These are phyloP conservation scores for Calendula officinalis DNA, from an alignment of 129 eudicot species.

Conservation along the genomic window DNA sequence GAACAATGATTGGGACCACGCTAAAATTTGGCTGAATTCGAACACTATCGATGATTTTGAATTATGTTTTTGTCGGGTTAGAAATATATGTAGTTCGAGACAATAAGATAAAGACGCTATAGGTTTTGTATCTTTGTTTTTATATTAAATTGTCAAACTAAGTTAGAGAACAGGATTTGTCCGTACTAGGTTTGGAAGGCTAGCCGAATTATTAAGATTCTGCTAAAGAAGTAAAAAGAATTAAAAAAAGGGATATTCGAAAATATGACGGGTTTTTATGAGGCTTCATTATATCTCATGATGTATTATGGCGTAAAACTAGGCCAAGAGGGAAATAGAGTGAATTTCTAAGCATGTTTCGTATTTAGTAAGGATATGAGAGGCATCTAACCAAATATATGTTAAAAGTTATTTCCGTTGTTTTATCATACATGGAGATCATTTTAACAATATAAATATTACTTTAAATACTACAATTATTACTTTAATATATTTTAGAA, in stretches of 20 bases:
- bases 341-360: background rate
- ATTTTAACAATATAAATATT: too few species aligned
- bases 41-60: constrained; percentile 26
- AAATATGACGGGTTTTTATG: background rate
- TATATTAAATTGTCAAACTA: constrained; percentile 22
- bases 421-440: too few species aligned
- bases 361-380: background rate
- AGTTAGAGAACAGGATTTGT: constrained; percentile 14
- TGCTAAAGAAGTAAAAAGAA: background rate
- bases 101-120: constrained; percentile 17
- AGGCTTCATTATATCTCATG: background rate
- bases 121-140: constrained; percentile 14
- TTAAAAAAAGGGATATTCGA: background rate
- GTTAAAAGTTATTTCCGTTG: background rate
- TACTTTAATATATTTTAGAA: too few species aligned
- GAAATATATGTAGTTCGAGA: constrained; percentile 8
- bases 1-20: constrained; percentile 17
- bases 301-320: background rate
- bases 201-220: constrained; percentile 31
- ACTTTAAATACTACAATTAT: too few species aligned
- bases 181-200: constrained; percentile 14
- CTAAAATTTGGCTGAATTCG: constrained; percentile 13
- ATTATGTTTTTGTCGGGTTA: constrained; percentile 12
- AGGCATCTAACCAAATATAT: background rate
- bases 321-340: background rate